Percentiles rank a stretch among this genome's conserved stretches.
phyloP scores from a whole-genome alignment of 169 alveolate genomes.

The Fabrea salina region DNA sequence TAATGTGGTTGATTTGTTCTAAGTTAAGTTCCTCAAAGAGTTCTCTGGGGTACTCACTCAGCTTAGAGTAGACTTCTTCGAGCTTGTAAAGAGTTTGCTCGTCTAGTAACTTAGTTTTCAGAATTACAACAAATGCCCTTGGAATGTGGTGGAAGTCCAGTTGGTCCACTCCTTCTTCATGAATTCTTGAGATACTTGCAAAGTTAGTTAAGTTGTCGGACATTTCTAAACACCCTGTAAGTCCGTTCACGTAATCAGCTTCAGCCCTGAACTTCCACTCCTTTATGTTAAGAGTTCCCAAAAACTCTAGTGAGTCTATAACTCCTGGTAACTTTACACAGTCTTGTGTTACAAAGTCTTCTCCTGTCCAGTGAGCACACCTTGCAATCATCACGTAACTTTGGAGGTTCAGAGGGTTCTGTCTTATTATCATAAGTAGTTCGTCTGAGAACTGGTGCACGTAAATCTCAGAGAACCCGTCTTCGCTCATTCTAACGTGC shows the following conservation, averaged over 20 bases:
- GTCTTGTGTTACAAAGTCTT: neutral
- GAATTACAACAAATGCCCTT: conserved; percentile 47
- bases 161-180: neutral
- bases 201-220: neutral
- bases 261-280: neutral
- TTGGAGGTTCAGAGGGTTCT: conserved; percentile 40
- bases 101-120: conserved; percentile 40
- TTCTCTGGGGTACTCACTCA: neutral
- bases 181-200: neutral
- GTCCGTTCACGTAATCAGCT: neutral
- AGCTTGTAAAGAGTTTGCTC: neutral
- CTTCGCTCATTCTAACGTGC: conserved; percentile 61
- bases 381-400: conserved; percentile 5
- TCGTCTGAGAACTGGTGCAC: conserved; percentile 45
- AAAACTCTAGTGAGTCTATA: neutral
- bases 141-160: conserved; percentile 53
- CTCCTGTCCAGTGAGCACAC: neutral
- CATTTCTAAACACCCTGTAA: neutral
- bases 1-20: conserved; percentile 12
- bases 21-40: neutral
- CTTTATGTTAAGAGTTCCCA: neutral
- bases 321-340: conserved; percentile 5
- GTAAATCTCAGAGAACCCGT: conserved; percentile 52
- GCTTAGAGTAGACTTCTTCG: neutral
- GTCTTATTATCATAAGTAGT: conserved; percentile 45